phyloP scores from a whole-genome alignment of 768 basidiomycete species.

The Boletales sp. region DNA sequence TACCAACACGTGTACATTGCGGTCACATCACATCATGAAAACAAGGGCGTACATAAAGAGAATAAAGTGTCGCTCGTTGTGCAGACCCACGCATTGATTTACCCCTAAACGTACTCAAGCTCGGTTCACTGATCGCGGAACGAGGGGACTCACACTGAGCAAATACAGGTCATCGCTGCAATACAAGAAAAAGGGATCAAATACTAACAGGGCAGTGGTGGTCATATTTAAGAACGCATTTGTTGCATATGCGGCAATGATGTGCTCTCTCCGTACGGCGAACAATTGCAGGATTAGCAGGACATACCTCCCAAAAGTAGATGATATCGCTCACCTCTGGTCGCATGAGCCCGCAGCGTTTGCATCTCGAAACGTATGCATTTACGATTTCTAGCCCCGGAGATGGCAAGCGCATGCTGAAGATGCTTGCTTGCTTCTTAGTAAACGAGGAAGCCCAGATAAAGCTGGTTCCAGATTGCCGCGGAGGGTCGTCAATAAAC shows the following conservation, averaged over 20 bases:
- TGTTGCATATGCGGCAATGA: constrained; percentile 89
- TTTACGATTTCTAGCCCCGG: constrained; percentile 46
- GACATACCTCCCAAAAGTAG: background rate
- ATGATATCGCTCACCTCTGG: constrained; percentile 63
- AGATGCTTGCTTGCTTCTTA: constrained; percentile 18
- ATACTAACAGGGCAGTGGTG: constrained; percentile 84
- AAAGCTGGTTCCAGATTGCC: constrained; percentile 36
- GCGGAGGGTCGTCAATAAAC: constrained; percentile 60
- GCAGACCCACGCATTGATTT: constrained; percentile 93
- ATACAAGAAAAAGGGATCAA: constrained; percentile 1
- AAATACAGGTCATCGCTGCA: background rate
- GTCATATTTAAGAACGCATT: constrained; percentile 86
- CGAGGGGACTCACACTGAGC: constrained; percentile 36
- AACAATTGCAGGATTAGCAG: background rate
- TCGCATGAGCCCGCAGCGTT: constrained; percentile 62
- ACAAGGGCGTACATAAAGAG: constrained; percentile 74
- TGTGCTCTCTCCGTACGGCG: constrained; percentile 68
- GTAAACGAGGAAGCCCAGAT: constrained; percentile 52
- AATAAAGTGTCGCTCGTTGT: constrained; percentile 95
- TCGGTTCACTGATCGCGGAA: background rate
- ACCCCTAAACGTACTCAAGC: constrained; percentile 57
- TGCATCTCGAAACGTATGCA: constrained; percentile 58
- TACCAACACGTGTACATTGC: constrained; percentile 23
- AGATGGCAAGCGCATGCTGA: constrained; percentile 49
- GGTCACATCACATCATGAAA: background rate